Evolutionary conservation across 2,329 filamentous ascomycete genomes (phyloP), one percentile per base, ranked within the genome.

Genomic region (Diaporthe caulivora): DNA sequence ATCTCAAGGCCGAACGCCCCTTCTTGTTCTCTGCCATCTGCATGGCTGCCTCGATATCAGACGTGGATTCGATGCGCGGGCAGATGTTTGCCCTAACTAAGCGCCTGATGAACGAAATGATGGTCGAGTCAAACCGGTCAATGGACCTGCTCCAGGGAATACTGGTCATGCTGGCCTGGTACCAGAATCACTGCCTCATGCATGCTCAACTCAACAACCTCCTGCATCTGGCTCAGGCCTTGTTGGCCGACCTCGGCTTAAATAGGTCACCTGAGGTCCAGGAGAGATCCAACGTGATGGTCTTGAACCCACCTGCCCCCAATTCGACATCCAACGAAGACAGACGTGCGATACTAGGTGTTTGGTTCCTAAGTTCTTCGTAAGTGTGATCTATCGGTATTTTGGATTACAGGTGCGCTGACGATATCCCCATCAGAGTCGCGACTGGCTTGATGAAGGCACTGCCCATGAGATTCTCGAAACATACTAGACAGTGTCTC

Each of bases 331-430:
- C 85, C 0, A 84, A 87, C 10, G 88, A 90, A 51, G 88, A 90
- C 74, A 82, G 85, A 13, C 83, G 89, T n/a, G 83, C 85, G 0
- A 81, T 90, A 0, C 80, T 89, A 0, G 89, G 87, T 0, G 85
- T 87, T 1, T 91, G 88, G 85, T 90, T 89, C 73, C 75, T 90
- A 40, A 86, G 83, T 18, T 89, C 87, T 13, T 83, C 84, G 88
- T 90, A 80, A 77, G 86, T 80, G 1, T n/a, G 17, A 11, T 9
- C n/a, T 37, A 42, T 8, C 15, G 5, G 3, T 17, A 62, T 11
- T 9, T 37, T 17, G 34, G 47, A 11, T 34, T 11, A 2, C 8
- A 54, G 15, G 1, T 15, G 0, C 4, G 49, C n/a, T 24, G 58
- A 77, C 58, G 71, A 40, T 26, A 18, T 79, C 72, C n/a, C 8